These are phyloP conservation scores for Arthromyces matolae DNA, from an alignment of 768 basidiomycete genomes.

Conservation along the genomic window DNA sequence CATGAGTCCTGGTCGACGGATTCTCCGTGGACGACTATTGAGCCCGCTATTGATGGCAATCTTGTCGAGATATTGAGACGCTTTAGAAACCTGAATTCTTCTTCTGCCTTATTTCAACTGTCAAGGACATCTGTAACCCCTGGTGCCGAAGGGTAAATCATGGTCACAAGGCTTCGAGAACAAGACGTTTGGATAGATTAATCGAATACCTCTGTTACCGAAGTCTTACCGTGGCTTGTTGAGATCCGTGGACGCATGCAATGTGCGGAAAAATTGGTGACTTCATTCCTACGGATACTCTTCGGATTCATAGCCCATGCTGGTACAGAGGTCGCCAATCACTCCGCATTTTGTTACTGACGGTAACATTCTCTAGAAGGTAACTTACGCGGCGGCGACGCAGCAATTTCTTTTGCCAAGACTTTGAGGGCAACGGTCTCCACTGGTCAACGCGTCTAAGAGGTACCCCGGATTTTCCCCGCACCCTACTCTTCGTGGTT, in stretches of 20 bases:
- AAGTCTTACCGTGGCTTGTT: background rate
- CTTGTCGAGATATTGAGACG: background rate
- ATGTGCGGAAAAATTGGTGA: background rate
- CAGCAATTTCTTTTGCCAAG: background rate
- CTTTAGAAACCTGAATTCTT: too few relatives aligned
- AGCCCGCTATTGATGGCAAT: too few relatives aligned
- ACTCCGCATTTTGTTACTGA: background rate
- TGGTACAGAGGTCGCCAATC: background rate
- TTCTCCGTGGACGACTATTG: too few relatives aligned
- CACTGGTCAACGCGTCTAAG: background rate
- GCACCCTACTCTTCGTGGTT: background rate
- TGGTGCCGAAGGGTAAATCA: background rate
- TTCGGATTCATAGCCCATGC: background rate
- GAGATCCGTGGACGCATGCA: background rate
- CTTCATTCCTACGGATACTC: background rate
- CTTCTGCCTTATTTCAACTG: too few relatives aligned
- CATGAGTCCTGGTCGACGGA: too few relatives aligned
- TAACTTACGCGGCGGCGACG: background rate
- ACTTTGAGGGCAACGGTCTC: background rate
- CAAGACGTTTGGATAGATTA: background rate
- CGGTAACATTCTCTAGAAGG: background rate
- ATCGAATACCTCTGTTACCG: background rate
- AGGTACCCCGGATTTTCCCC: conserved; percentile 9
- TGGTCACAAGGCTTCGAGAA: background rate
- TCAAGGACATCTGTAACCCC: background rate